Base-by-base conservation (phyloP, 768 basidiomycete species). In the Kockovaella imperatae region DNA sequence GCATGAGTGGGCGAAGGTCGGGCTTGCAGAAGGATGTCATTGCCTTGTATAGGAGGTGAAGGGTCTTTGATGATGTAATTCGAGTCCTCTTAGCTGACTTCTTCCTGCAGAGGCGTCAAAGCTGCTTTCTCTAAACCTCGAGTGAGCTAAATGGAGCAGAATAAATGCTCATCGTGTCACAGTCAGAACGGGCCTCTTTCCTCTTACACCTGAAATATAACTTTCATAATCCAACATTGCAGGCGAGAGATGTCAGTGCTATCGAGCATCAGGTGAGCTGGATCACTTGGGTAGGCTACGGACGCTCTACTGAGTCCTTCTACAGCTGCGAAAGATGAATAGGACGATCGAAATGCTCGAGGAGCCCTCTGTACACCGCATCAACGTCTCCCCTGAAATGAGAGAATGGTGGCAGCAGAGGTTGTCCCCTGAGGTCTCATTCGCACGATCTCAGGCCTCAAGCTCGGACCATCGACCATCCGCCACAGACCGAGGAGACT, bases 181-280 rank as follows among this genome's bases (percentile, higher is more conserved):
- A 42, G 52, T 54, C 3, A 50, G 63, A 58, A 47, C 49, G 1
- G 49, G n/a, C n/a, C n/a, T n/a, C 58, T n/a, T 71, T 71, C 35
- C 39, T 69, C 7, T 44, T 69, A 5, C 67, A 71, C 43, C 40
- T 68, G 18, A 45, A 65, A 41, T 67, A 69, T 47, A 63, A 60
- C 31, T 71, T 71, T 49, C 58, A 57, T 10, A 46, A 64, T 46
- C 69, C 69, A 13, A 50, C 40, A 28, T 42, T 71, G 11, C 46
- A 47, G 5, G 53, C 50, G 14, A 23, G 67, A 46, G 69, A 71
- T 47, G 62, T 67, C 38, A 62, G 62, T 7, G 69, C 69, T 3
- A 71, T 71, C 24, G 69, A 71, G 47, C 60, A 71, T 56, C 65
- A 67, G 59, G 69, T 64, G 30, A 46, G 66, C 54, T 5, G 1